phyloP scores from a whole-genome alignment of 768 basidiomycete species.

The Kwoniella mangroviensis region DNA sequence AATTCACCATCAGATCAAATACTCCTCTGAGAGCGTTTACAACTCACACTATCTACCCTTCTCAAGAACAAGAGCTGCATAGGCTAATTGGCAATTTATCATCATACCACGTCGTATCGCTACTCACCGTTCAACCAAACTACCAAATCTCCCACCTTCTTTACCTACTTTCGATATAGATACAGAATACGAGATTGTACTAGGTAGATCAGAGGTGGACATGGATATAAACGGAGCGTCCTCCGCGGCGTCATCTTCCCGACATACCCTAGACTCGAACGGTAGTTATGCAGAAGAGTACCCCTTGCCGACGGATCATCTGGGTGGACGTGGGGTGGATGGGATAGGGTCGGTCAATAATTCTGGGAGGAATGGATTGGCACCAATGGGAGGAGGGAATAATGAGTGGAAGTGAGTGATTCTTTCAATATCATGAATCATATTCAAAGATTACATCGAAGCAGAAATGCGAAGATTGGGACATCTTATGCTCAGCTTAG shows the following conservation, averaged over 20 bases:
- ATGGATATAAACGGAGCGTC: conserved; percentile 9
- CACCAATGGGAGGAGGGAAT: conserved; percentile 10
- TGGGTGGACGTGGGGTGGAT: neutral
- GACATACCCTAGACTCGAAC: neutral
- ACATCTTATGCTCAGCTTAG: neutral
- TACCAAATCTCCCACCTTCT: neutral
- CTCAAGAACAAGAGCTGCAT: too few species aligned
- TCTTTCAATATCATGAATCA: neutral
- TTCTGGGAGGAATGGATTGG: neutral
- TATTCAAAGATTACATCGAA: too few species aligned
- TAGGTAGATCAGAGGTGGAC: neutral
- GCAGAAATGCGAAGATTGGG: too few species aligned
- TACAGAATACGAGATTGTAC: too few species aligned
- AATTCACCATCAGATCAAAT: too few species aligned
- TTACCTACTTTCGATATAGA: neutral
- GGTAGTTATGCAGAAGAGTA: neutral
- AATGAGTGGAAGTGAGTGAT: conserved; percentile 12
- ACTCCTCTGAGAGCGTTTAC: too few species aligned
- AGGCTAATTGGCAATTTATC: neutral
- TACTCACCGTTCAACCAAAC: neutral
- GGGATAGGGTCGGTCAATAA: neutral
- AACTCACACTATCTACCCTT: too few species aligned
- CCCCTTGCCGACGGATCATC: neutral
- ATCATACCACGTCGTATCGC: neutral
- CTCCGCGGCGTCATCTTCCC: neutral